Percentiles rank a stretch among this genome's conserved stretches.
These are phyloP conservation scores for Beauveria scarabaeidicola DNA, from an alignment of 2,329 filamentous ascomycete genomes.

Conservation along the genomic window DNA sequence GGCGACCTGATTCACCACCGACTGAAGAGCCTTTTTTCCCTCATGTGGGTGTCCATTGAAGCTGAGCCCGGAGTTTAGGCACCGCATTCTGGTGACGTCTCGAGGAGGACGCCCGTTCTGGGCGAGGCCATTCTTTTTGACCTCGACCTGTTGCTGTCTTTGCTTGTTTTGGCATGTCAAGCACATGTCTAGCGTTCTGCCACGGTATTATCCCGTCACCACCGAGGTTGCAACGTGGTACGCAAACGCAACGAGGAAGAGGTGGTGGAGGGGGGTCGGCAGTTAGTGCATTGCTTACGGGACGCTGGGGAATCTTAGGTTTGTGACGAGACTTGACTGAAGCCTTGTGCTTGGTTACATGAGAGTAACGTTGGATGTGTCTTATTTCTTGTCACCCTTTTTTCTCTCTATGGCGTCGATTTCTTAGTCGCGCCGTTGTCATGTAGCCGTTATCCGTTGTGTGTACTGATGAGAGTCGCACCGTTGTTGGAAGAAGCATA, in stretches of 20 bases:
- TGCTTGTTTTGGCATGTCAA: background rate
- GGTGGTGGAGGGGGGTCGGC: background rate
- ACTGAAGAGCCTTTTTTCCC: background rate
- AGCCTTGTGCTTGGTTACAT: background rate
- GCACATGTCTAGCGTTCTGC: background rate
- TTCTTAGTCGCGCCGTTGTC: background rate
- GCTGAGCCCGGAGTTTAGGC: background rate
- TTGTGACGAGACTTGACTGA: background rate
- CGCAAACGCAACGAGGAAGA: background rate
- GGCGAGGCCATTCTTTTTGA: background rate
- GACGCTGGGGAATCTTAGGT: background rate
- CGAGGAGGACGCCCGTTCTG: background rate
- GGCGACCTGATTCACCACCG: background rate
- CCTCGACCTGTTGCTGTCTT: background rate
- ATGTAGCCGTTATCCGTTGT: too few relatives aligned
- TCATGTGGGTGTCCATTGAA: background rate
- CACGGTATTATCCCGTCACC: background rate
- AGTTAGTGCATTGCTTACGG: background rate
- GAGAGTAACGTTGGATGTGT: background rate
- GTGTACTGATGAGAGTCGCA: too few relatives aligned
- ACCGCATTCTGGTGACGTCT: background rate
- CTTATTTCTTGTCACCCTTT: background rate
- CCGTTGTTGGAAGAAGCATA: too few relatives aligned
- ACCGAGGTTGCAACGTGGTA: background rate
- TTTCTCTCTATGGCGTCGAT: background rate